phyloP scores from a whole-genome alignment of 2,329 filamentous ascomycete species.

The Oidium heveae region DNA sequence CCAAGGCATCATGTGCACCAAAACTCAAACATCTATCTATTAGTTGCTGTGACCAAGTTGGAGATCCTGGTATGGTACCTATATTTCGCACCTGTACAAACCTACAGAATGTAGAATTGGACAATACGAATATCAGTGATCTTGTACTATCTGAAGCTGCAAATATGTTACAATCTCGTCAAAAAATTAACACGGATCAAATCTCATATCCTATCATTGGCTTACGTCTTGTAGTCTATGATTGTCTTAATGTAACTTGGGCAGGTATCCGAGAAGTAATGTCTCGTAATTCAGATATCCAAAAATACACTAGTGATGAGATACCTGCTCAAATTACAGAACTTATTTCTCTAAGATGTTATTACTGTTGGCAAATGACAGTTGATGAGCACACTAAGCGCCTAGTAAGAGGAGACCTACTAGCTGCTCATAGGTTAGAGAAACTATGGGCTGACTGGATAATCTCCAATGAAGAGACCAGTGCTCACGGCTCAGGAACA shows the following conservation, averaged over 20 bases:
- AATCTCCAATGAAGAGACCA: conserved; percentile 72
- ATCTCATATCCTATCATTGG: conserved; percentile 18
- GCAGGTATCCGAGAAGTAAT: conserved; percentile 70
- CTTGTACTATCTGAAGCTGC: conserved; percentile 68
- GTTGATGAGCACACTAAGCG: conserved; percentile 83
- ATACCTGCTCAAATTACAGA: conserved; percentile 36
- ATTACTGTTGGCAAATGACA: conserved; percentile 85
- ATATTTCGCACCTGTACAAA: conserved; percentile 50
- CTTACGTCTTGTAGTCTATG: conserved; percentile 60
- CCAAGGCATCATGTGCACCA: conserved; percentile 48
- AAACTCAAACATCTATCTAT: conserved; percentile 59
- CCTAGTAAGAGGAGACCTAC: conserved; percentile 51
- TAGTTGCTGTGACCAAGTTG: conserved; percentile 69
- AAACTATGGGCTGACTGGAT: conserved; percentile 86
- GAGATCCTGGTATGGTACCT: conserved; percentile 63
- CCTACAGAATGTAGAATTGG: conserved; percentile 54
- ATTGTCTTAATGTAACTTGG: conserved; percentile 84
- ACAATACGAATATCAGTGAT: conserved; percentile 81
- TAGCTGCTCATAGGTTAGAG: conserved; percentile 54
- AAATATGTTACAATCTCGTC: conserved; percentile 45
- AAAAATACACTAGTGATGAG: conserved; percentile 18
- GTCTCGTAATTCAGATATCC: conserved; percentile 56
- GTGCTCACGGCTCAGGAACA: conserved; percentile 35
- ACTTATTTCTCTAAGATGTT: conserved; percentile 72
- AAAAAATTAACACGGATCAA: conserved; percentile 13